These are phyloP conservation scores for Neurospora sp. DNA, from an alignment of 495 filamentous ascomycete species.

Conservation along the genomic window DNA sequence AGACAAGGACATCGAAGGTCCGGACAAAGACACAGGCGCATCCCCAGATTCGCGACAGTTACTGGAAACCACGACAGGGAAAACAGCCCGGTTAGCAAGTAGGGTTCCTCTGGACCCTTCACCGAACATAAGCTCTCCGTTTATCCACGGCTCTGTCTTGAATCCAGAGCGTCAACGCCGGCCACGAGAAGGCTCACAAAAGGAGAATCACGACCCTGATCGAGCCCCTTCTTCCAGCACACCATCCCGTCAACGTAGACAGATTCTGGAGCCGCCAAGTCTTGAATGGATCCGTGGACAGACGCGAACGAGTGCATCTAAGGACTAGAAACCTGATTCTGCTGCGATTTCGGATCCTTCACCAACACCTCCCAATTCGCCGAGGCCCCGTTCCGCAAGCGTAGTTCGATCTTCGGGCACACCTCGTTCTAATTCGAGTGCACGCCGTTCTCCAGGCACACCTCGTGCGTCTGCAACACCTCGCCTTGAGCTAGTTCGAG, in stretches of 20 bases:
- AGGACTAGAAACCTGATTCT: background rate
- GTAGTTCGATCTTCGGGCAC: background rate
- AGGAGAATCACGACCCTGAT: background rate
- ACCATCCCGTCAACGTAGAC: background rate
- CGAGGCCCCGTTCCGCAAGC: background rate
- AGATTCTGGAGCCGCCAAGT: background rate
- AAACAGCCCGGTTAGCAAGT: background rate
- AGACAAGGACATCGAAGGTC: background rate
- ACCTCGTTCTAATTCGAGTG: background rate
- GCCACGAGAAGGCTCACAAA: background rate
- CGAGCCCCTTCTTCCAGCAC: background rate
- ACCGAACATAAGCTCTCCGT: background rate
- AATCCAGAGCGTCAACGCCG: background rate
- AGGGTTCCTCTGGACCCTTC: background rate
- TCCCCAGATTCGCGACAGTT: background rate
- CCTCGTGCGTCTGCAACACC: background rate
- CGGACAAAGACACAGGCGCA: background rate
- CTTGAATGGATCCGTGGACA: background rate
- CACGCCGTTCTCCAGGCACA: background rate
- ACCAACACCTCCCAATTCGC: background rate
- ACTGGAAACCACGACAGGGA: background rate
- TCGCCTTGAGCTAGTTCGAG: background rate
- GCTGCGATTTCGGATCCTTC: background rate
- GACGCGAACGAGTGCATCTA: background rate
- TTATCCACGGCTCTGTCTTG: background rate